phyloP scores from a whole-genome alignment of 2,329 filamentous ascomycete species.

The Fusarium pseudoanthophilum region DNA sequence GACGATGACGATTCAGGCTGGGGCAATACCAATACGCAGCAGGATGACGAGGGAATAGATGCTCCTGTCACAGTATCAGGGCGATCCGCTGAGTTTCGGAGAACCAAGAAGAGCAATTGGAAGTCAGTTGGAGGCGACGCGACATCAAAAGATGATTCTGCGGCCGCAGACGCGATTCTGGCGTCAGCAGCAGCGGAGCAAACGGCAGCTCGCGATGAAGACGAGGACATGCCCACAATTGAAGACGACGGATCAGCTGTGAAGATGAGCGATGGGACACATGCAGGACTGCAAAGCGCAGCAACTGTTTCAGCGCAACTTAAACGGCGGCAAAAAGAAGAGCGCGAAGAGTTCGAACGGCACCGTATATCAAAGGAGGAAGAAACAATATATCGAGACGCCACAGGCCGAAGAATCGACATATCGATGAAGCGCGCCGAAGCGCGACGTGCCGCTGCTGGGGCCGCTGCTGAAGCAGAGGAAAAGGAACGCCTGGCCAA shows the following conservation, averaged over 20 bases:
- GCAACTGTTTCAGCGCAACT: constrained; percentile 78
- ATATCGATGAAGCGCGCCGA: constrained; percentile 91
- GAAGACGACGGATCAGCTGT: constrained; percentile 60
- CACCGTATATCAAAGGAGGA: constrained; percentile 62
- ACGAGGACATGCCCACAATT: constrained; percentile 62
- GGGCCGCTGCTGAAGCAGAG: constrained; percentile 73
- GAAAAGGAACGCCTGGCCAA: constrained; percentile 75
- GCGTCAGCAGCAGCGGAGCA: constrained; percentile 76
- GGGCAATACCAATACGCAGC: constrained; percentile 51
- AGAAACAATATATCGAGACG: constrained; percentile 95
- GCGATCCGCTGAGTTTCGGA: constrained; percentile 72
- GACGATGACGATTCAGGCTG: constrained; percentile 71
- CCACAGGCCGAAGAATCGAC: constrained; percentile 93
- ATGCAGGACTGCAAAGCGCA: constrained; percentile 87
- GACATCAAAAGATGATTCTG: constrained; percentile 55
- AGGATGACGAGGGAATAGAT: constrained; percentile 67
- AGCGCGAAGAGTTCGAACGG: constrained; percentile 63
- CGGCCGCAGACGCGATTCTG: constrained; percentile 81
- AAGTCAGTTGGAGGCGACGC: constrained; percentile 68
- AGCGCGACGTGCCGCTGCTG: constrained; percentile 71
- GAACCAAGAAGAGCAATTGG: constrained; percentile 83
- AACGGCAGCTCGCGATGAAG: constrained; percentile 59
- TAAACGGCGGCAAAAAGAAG: constrained; percentile 72
- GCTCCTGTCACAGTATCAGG: constrained; percentile 60
- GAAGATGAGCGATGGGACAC: constrained; percentile 87